These are phyloP conservation scores for Parafenestella ontariensis DNA, from an alignment of 2,329 filamentous ascomycete genomes.

Conservation along the genomic window DNA sequence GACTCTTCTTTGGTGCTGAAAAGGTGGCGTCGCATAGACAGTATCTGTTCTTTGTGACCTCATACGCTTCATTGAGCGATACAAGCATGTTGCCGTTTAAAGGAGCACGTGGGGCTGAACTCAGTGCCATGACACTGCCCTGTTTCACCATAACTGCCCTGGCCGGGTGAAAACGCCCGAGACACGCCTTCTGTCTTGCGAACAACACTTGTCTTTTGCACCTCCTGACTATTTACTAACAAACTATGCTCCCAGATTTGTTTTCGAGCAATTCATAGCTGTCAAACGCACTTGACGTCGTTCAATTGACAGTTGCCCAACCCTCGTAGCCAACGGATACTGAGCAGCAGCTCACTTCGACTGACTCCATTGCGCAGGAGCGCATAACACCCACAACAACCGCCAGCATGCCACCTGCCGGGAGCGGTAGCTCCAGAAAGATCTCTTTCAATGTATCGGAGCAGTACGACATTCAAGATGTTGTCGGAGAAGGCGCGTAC, in stretches of 20 bases:
- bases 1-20: not conserved
- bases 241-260: constrained; percentile 23
- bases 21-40: constrained; percentile 2
- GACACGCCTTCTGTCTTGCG: constrained; percentile 24
- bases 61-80: constrained; percentile 2
- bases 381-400: constrained; percentile 24
- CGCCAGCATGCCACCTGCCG: constrained; percentile 47
- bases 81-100: constrained; percentile 11
- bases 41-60: constrained; percentile 5
- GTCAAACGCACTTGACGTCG: not conserved
- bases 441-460: constrained; percentile 99
- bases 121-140: constrained; percentile 29
- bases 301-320: not conserved
- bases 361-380: constrained; percentile 22
- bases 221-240: constrained; percentile 26
- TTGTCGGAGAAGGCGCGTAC: constrained; percentile 97
- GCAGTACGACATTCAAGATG: constrained; percentile 99
- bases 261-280: not conserved
- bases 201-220: constrained; percentile 20
- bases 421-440: constrained; percentile 72
- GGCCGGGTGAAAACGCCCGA: constrained; percentile 22
- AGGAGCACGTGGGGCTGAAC: constrained; percentile 34
- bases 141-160: constrained; percentile 35
- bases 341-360: constrained; percentile 23
- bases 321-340: constrained; percentile 5